Conservation (phyloP, 768 basidiomycete species). For the Amanita subjunquillea region DNA sequence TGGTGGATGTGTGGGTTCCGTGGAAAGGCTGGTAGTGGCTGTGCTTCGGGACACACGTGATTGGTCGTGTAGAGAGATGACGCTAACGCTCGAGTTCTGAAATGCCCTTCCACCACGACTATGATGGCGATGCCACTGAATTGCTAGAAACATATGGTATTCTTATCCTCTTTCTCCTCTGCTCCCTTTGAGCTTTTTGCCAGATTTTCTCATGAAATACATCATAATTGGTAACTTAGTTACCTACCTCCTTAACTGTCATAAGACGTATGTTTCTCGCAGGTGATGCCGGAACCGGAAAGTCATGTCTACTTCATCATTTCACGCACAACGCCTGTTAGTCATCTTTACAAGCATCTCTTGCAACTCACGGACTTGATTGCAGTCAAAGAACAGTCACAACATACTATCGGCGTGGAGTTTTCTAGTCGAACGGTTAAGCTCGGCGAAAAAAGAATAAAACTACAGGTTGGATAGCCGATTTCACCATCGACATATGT, state of each 20-base stretch:
- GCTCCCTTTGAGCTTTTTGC: slow-evolving; percentile 11
- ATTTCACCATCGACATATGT: slow-evolving; percentile 8
- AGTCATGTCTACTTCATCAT: slow-evolving; percentile 93
- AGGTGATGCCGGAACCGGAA: slow-evolving; percentile 97
- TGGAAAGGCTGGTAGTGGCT: slow-evolving; percentile 78
- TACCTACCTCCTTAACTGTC: slow-evolving; percentile 6
- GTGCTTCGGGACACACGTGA: not conserved
- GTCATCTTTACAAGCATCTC: slow-evolving; percentile 21
- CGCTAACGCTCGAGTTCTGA: slow-evolving; percentile 11
- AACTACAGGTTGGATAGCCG: slow-evolving; percentile 66
- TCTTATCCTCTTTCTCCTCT: slow-evolving; percentile 8
- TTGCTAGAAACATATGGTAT: slow-evolving; percentile 89
- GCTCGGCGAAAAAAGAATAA: slow-evolving; percentile 89
- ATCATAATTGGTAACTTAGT: slow-evolving; percentile 76
- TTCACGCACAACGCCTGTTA: slow-evolving; percentile 93
- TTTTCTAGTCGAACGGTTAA: slow-evolving; percentile 92
- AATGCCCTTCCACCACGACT: slow-evolving; percentile 51
- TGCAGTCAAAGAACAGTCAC: slow-evolving; percentile 91
- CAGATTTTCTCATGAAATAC: slow-evolving; percentile 98
- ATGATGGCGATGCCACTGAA: slow-evolving; percentile 79
- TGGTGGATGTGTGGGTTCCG: slow-evolving; percentile 79
- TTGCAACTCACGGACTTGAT: slow-evolving; percentile 5
- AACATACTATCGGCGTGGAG: slow-evolving; percentile 98
- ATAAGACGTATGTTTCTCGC: slow-evolving; percentile 3
- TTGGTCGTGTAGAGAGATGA: not conserved